Conservation (phyloP, 768 basidiomycete genomes). For the Russula brevipes region DNA sequence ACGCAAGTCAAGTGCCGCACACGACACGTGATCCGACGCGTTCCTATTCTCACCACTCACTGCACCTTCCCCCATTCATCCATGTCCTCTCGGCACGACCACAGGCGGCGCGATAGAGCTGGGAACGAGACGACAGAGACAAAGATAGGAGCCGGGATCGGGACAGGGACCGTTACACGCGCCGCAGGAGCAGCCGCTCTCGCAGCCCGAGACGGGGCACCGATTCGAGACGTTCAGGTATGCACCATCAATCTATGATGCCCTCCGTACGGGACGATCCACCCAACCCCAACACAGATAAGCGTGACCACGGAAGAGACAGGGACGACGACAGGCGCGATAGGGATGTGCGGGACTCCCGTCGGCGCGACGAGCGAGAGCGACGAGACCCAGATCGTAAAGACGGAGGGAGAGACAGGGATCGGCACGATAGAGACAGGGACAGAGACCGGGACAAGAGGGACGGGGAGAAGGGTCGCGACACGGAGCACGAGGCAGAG, state of each 20-base stretch:
- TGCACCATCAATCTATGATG: neutral
- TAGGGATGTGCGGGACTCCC: conserved; percentile 18
- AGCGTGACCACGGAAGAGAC: conserved; percentile 21
- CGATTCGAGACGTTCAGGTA: conserved; percentile 23
- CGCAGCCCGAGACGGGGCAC: conserved; percentile 26
- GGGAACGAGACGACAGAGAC: conserved; percentile 29
- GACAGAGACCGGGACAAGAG: conserved; percentile 25
- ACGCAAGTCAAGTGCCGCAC: neutral
- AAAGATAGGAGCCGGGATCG: conserved; percentile 24
- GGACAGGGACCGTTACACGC: conserved; percentile 21
- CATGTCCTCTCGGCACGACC: conserved; percentile 35
- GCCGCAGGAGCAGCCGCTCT: conserved; percentile 26
- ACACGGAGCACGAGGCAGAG: conserved; percentile 36
- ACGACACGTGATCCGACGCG: conserved; percentile 21
- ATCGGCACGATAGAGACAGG: conserved; percentile 20
- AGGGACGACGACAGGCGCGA: conserved; percentile 24
- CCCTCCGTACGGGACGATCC: neutral
- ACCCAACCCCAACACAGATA: conserved; percentile 6
- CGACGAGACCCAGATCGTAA: conserved; percentile 26
- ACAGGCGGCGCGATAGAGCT: conserved; percentile 31
- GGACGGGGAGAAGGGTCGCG: conserved; percentile 41
- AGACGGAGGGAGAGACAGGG: conserved; percentile 26
- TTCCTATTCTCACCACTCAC: neutral
- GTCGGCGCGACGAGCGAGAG: conserved; percentile 24
- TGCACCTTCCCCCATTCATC: neutral